Conservation (phyloP, 2,329 filamentous ascomycete species). For the Capronia coronata region DNA sequence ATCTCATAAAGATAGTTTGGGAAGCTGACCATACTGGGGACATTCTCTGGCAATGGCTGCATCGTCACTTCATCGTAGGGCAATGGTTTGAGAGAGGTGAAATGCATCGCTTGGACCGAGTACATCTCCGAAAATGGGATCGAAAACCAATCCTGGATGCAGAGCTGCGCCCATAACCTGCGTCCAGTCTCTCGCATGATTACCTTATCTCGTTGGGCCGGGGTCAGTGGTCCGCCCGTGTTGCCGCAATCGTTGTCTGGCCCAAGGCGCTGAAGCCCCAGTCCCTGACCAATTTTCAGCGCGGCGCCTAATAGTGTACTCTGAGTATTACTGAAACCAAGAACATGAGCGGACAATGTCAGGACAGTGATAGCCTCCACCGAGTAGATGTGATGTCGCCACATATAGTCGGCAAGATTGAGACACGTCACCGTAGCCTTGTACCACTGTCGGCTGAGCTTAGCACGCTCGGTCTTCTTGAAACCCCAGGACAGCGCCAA, state of each 20-base stretch:
- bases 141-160: slow-evolving; percentile 41
- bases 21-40: slow-evolving; percentile 34
- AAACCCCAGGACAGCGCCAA: slow-evolving; percentile 41
- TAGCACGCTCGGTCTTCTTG: slow-evolving; percentile 37
- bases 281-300: slow-evolving; percentile 43
- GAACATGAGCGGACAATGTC: slow-evolving; percentile 46
- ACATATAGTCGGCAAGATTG: slow-evolving; percentile 43
- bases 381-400: slow-evolving; percentile 39
- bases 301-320: slow-evolving; percentile 42
- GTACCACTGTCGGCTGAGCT: slow-evolving; percentile 42
- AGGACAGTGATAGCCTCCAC: slow-evolving; percentile 45
- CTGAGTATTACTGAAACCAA: slow-evolving; percentile 46
- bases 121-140: slow-evolving; percentile 39
- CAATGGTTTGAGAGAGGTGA: slow-evolving; percentile 32
- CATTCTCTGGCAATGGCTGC: slow-evolving; percentile 17
- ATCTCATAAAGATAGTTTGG: slow-evolving; percentile 36
- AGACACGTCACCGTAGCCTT: slow-evolving; percentile 43
- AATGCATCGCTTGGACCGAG: slow-evolving; percentile 35
- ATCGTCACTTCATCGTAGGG: slow-evolving; percentile 36
- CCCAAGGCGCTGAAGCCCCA: slow-evolving; percentile 42
- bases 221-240: slow-evolving; percentile 1
- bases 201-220: slow-evolving; percentile 20
- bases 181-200: slow-evolving; percentile 35
- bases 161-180: slow-evolving; percentile 36
- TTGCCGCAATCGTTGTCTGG: slow-evolving; percentile 26